Evolutionary conservation across 495 filamentous ascomycete species (phyloP).

Genomic region (Annulohypoxylon moriforme): DNA sequence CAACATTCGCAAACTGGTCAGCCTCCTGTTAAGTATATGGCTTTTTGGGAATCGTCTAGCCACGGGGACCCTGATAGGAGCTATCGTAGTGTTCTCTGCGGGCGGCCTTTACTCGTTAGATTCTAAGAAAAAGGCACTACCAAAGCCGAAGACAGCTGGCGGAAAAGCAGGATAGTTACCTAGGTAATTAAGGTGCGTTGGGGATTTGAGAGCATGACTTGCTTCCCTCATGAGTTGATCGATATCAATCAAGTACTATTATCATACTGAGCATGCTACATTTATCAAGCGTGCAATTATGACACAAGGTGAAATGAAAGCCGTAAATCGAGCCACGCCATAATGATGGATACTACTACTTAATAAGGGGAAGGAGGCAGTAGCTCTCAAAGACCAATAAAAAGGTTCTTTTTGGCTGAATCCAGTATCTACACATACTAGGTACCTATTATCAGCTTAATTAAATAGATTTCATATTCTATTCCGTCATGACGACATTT

Average conservation of each 20-base stretch:
- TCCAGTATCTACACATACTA: no score
- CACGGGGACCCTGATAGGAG: conserved; percentile 79
- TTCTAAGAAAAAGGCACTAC: conserved; percentile 53
- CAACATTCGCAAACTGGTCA: conserved; percentile 95
- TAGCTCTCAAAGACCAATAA: no score
- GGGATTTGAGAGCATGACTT: not conserved
- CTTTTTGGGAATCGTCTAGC: conserved; percentile 88
- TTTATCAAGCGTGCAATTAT: not conserved
- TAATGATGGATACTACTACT: not conserved
- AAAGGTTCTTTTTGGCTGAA: no score
- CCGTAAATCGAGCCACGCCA: not conserved
- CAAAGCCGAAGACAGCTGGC: conserved; percentile 37
- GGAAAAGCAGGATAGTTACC: conserved; percentile 39
- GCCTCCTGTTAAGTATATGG: conserved; percentile 88
- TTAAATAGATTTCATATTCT: no score
- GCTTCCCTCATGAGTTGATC: not conserved
- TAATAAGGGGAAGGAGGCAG: not conserved
- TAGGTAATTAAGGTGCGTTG: not conserved
- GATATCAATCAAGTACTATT: conserved; percentile 17
- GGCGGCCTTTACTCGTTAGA: conserved; percentile 91
- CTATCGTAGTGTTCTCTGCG: conserved; percentile 84
- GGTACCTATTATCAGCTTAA: no score
- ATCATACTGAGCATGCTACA: not conserved
- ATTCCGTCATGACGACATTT: no score
- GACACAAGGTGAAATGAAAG: not conserved